These are phyloP conservation scores for Raphanus hybrid DNA, from an alignment of 441 rosid species.

Conservation along the genomic window DNA sequence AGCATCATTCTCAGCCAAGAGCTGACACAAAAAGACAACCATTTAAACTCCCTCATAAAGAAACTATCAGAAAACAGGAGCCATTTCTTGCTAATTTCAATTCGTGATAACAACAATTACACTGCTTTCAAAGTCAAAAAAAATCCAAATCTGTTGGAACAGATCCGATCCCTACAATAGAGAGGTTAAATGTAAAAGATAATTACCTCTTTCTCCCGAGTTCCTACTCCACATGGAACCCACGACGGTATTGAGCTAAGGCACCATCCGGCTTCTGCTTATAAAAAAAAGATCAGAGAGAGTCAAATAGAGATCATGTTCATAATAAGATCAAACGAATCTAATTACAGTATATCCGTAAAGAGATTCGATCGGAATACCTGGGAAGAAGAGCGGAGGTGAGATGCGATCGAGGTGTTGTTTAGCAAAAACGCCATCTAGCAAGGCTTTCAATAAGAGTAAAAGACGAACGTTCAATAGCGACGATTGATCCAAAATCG, in stretches of 20 bases:
- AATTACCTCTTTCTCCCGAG: conserved; percentile 92
- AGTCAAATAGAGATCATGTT: conserved; percentile 1
- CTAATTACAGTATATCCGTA: neutral
- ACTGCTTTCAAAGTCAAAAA: neutral
- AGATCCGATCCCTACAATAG: neutral
- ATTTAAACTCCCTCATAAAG: neutral
- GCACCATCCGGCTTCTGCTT: conserved; percentile 50
- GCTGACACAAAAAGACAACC: conserved; percentile 38
- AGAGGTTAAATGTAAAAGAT: neutral
- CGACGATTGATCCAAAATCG: too few relatives aligned
- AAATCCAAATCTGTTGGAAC: neutral
- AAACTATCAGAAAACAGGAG: too few relatives aligned
- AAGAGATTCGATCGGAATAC: conserved; percentile 40
- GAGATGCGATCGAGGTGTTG: conserved; percentile 54
- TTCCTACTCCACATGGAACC: conserved; percentile 71
- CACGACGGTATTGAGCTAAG: conserved; percentile 57
- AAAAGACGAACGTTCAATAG: neutral
- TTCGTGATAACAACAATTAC: neutral
- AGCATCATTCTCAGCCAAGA: conserved; percentile 73
- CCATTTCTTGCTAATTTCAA: too few relatives aligned
- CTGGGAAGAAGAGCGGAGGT: conserved; percentile 64
- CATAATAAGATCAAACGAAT: conserved; percentile 20
- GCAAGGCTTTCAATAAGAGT: neutral
- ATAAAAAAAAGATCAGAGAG: neutral
- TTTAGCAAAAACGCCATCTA: conserved; percentile 71